Conservation (phyloP, 176 grass and related monocot species). For the Carex scoparia region DNA sequence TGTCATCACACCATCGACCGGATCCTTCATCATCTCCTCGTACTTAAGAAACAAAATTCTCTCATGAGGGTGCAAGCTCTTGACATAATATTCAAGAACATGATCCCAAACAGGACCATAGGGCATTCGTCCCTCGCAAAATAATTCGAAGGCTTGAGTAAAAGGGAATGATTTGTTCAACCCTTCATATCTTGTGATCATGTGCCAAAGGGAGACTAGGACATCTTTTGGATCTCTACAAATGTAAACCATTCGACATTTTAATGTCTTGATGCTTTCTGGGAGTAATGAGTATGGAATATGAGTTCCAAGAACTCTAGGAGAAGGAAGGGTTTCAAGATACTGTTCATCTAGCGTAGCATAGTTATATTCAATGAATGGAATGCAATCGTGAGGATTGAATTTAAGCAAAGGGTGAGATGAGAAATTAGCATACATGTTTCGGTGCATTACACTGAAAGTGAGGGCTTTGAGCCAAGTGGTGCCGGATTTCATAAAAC, state of each 20-base stretch:
- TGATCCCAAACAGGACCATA: background rate
- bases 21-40: constrained; percentile 24
- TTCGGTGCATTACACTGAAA: constrained; percentile 2
- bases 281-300: constrained; percentile 2
- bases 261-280: background rate
- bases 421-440: background rate
- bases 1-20: background rate
- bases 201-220: constrained; percentile 2
- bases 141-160: background rate
- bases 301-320: constrained; percentile 2
- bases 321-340: background rate
- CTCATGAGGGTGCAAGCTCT: background rate
- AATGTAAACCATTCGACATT: background rate
- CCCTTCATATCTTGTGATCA: background rate
- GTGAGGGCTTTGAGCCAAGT: constrained; percentile 29
- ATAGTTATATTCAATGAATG: background rate
- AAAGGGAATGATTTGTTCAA: background rate
- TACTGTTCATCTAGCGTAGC: background rate
- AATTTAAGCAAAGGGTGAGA: background rate
- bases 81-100: constrained; percentile 11
- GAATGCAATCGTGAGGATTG: background rate
- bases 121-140: background rate
- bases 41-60: constrained; percentile 22
- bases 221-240: constrained; percentile 26
- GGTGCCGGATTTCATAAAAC: constrained; percentile 3